Percentiles rank a stretch among this genome's conserved stretches.
phyloP scores from a whole-genome alignment of 306 rosid species.

The Quercus bicolor region DNA sequence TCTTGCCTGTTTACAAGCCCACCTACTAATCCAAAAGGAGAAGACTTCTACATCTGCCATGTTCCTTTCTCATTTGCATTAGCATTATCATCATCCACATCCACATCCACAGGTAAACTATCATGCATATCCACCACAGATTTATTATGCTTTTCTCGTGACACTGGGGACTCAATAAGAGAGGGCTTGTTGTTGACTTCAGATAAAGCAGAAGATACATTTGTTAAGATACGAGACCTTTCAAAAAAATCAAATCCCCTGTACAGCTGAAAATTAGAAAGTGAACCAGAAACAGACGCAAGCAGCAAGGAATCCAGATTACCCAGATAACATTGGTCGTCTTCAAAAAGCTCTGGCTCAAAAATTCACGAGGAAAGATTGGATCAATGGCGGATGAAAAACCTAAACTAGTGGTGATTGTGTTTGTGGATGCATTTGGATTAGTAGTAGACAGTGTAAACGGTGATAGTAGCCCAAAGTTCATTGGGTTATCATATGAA shows the following conservation, averaged over 20 bases:
- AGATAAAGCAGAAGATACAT: slow-evolving; percentile 43
- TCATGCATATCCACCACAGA: slow-evolving; percentile 51
- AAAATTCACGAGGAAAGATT: slow-evolving; percentile 53
- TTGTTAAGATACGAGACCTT: slow-evolving; percentile 55
- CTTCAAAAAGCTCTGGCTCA: slow-evolving; percentile 93
- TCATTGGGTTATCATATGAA: slow-evolving; percentile 76
- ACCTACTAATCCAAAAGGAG: slow-evolving; percentile 75
- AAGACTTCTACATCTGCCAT: slow-evolving; percentile 93
- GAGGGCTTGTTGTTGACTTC: slow-evolving; percentile 67
- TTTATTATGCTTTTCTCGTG: slow-evolving; percentile 69
- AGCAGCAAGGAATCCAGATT: slow-evolving; percentile 52
- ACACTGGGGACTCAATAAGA: slow-evolving; percentile 87
- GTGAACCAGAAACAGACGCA: slow-evolving; percentile 95
- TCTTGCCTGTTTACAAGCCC: slow-evolving; percentile 68
- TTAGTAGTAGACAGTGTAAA: slow-evolving; percentile 50
- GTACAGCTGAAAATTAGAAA: slow-evolving; percentile 78
- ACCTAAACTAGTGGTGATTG: slow-evolving; percentile 56
- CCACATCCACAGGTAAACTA: slow-evolving; percentile 40
- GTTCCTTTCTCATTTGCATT: slow-evolving; percentile 65
- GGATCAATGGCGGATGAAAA: slow-evolving; percentile 84
- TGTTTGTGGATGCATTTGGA: slow-evolving; percentile 46
- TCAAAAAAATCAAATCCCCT: slow-evolving; percentile 29
- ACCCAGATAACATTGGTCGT: slow-evolving; percentile 67
- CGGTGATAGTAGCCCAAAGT: slow-evolving; percentile 84
- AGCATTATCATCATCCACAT: not conserved